Evolutionary conservation across 2,329 filamentous ascomycete species (phyloP).

Genomic region (Aspergillus oerlinghausenensis): DNA sequence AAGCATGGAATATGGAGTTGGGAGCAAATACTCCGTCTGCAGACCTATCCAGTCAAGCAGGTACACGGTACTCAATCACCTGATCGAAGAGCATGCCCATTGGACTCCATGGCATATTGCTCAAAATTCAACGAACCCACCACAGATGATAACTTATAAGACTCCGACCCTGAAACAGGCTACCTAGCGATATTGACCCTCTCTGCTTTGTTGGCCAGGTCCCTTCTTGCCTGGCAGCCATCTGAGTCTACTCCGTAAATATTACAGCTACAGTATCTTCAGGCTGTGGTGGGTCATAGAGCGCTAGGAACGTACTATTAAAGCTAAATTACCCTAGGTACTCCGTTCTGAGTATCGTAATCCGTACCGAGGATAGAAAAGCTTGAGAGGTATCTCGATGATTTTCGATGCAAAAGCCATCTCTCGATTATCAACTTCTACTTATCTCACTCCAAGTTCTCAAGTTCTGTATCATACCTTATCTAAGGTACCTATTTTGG

Average conservation of each 20-base stretch:
- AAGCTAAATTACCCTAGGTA: background rate
- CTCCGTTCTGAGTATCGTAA: background rate
- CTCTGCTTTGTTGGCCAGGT: background rate
- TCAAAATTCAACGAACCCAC: background rate
- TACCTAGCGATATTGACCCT: background rate
- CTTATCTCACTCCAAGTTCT: background rate
- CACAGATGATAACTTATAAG: background rate
- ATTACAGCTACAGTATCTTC: background rate
- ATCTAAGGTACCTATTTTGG: too few relatives aligned
- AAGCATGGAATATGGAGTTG: background rate
- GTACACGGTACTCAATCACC: too few relatives aligned
- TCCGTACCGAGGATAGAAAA: background rate
- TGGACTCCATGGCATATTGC: background rate
- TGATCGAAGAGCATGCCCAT: background rate
- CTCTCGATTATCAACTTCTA: background rate
- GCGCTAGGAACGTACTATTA: background rate
- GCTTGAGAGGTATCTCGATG: background rate
- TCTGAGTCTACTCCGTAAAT: too few relatives aligned
- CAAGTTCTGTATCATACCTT: background rate
- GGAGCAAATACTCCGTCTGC: background rate
- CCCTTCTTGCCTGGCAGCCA: background rate
- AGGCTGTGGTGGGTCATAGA: background rate
- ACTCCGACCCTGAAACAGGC: background rate
- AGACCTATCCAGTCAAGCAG: background rate
- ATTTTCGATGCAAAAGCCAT: background rate